Percentiles rank a stretch among this genome's conserved stretches.
These are phyloP conservation scores for Immersiella caudata DNA, from an alignment of 495 filamentous ascomycete genomes.

Conservation along the genomic window DNA sequence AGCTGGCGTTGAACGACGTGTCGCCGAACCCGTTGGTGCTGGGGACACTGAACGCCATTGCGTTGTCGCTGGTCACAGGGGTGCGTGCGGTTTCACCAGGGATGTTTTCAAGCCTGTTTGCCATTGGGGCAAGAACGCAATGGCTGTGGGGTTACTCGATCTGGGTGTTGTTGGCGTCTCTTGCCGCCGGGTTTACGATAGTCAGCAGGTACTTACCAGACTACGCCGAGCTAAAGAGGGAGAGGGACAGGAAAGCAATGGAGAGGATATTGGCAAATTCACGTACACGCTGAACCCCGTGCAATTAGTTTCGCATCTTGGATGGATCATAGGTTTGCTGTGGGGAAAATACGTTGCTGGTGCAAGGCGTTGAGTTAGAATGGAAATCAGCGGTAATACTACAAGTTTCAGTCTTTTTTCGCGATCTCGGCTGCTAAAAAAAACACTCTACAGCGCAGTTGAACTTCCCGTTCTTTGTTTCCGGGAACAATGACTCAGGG, in stretches of 20 bases:
- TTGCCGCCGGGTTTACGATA: constrained; percentile 52
- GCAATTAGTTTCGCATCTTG: neutral
- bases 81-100: constrained; percentile 63
- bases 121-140: constrained; percentile 58
- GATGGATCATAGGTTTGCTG: neutral
- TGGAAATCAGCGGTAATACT: neutral
- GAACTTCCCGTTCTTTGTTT: no score
- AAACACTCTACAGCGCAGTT: no score
- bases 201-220: constrained; percentile 53
- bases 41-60: constrained; percentile 67
- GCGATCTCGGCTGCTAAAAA: no score
- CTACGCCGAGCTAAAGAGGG: constrained; percentile 46
- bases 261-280: neutral
- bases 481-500: no score
- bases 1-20: constrained; percentile 70
- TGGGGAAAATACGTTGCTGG: neutral
- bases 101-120: constrained; percentile 63
- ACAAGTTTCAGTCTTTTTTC: neutral
- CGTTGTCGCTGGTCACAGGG: constrained; percentile 56
- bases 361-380: neutral
- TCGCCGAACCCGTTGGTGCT: constrained; percentile 60
- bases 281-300: neutral
- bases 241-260: constrained; percentile 19
- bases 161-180: constrained; percentile 60
- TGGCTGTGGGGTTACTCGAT: constrained; percentile 63